Percentiles rank a stretch among this genome's conserved stretches.
These are phyloP conservation scores for Vicia faba DNA, from an alignment of 306 rosid genomes.

Conservation along the genomic window DNA sequence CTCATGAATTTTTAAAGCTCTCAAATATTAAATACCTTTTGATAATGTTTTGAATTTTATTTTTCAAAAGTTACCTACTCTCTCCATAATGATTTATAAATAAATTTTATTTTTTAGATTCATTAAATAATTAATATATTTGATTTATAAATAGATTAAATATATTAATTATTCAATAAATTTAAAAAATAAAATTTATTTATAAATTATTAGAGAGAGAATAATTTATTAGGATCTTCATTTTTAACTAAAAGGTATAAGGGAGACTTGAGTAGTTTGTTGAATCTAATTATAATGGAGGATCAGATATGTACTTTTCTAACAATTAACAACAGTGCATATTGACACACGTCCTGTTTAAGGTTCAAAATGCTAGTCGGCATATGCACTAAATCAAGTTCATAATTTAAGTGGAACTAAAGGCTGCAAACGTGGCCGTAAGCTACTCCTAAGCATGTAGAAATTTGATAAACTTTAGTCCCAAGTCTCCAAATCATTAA, in stretches of 20 bases:
- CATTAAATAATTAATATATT: no score
- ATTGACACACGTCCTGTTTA: conserved; percentile 37
- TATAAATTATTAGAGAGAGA: no score
- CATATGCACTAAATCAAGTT: conserved; percentile 47
- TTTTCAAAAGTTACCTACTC: no score
- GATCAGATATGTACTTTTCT: neutral
- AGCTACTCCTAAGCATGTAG: conserved; percentile 10
- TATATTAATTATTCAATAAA: no score
- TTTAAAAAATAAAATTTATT: no score
- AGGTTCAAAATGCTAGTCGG: conserved; percentile 39
- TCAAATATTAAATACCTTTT: no score
- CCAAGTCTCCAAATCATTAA: conserved; percentile 24
- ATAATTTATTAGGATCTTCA: neutral
- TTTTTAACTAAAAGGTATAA: conserved; percentile 3
- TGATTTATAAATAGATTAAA: no score
- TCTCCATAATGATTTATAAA: no score
- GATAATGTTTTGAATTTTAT: no score
- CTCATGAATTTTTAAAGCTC: no score
- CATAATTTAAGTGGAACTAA: conserved; percentile 39
- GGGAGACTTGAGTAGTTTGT: conserved; percentile 31
- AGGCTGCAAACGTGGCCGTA: conserved; percentile 38
- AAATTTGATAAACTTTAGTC: conserved; percentile 32
- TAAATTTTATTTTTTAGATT: no score
- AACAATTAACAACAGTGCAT: neutral
- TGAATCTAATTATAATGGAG: conserved; percentile 27